A percentile compares a stretch with the other conserved stretches of the same genome.
Evolutionary conservation across 164 flowering plant species (phyloP).

Genomic region (Echeveria elegans): DNA sequence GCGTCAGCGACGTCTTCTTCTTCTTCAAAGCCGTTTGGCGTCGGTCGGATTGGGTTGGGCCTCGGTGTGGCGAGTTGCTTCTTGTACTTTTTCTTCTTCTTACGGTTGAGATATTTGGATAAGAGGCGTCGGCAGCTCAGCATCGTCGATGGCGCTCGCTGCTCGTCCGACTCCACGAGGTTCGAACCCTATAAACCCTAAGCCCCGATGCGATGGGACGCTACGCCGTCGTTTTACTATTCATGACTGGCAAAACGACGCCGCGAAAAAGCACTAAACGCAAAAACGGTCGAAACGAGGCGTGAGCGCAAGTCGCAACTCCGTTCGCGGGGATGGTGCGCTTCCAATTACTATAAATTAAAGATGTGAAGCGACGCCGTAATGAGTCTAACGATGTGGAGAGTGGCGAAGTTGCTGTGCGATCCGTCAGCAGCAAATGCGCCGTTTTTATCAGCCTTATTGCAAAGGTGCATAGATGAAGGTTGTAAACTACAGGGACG

Average conservation of each 20-base stretch:
- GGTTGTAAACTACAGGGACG: constrained; percentile 19
- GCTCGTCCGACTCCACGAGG: not conserved
- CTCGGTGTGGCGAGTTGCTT: not conserved
- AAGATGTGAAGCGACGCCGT: no score
- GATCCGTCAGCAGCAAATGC: not conserved
- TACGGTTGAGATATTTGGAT: not conserved
- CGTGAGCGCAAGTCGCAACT: no score
- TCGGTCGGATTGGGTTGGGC: not conserved
- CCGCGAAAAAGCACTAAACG: no score
- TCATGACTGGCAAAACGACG: no score
- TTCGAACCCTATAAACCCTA: not conserved
- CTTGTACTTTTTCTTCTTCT: not conserved
- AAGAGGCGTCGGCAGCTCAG: constrained; percentile 3
- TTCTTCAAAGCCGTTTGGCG: not conserved
- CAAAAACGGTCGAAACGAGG: no score
- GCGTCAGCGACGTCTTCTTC: constrained; percentile 24
- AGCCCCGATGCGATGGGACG: no score
- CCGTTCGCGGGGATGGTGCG: no score
- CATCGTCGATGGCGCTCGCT: not conserved
- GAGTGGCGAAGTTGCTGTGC: no score
- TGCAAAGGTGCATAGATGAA: not conserved
- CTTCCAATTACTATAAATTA: no score
- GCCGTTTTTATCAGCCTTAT: not conserved
- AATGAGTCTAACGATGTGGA: no score
- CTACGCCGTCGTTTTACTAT: no score